Conservation (phyloP, 805 yeast species). For the Ogataea ramenticola region DNA sequence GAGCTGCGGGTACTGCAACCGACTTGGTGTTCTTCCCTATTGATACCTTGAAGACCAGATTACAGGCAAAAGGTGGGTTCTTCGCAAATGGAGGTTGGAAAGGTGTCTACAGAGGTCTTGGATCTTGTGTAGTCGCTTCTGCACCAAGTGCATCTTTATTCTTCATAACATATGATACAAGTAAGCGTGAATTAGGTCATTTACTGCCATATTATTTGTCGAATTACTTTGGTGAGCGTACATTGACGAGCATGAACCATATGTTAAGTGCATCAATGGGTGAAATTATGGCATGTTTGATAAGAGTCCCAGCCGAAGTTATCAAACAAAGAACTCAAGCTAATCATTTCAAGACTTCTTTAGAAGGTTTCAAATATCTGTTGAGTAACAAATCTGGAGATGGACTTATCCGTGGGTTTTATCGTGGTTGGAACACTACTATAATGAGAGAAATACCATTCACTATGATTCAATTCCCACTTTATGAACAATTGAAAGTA, state of each 20-base stretch:
- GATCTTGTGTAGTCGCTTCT: slow-evolving; percentile 88
- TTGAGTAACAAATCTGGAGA: slow-evolving; percentile 65
- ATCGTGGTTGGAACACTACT: slow-evolving; percentile 91
- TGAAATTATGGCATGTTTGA: slow-evolving; percentile 87
- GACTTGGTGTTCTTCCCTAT: slow-evolving; percentile 94
- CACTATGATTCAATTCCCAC: slow-evolving; percentile 91
- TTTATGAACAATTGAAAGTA: slow-evolving; percentile 76
- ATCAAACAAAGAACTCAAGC: slow-evolving; percentile 94
- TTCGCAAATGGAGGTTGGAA: slow-evolving; percentile 87
- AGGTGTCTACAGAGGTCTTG: slow-evolving; percentile 88
- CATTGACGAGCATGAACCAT: slow-evolving; percentile 46
- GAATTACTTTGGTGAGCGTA: slow-evolving; percentile 7
- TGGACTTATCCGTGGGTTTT: slow-evolving; percentile 70
- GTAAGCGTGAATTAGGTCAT: slow-evolving; percentile 35
- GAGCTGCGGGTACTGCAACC: slow-evolving; percentile 92
- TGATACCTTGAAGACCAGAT: slow-evolving; percentile 88
- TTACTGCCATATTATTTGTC: slow-evolving; percentile 14
- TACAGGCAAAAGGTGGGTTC: slow-evolving; percentile 95
- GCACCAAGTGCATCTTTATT: slow-evolving; percentile 84
- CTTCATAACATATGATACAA: slow-evolving; percentile 76
- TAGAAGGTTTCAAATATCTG: slow-evolving; percentile 57
- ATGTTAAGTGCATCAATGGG: slow-evolving; percentile 88
- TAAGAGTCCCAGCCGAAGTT: slow-evolving; percentile 95
- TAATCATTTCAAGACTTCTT: slow-evolving; percentile 46
- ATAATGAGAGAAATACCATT: slow-evolving; percentile 95